Base-by-base conservation (phyloP, 805 yeast species). In the Schwanniomyces yamadae region DNA sequence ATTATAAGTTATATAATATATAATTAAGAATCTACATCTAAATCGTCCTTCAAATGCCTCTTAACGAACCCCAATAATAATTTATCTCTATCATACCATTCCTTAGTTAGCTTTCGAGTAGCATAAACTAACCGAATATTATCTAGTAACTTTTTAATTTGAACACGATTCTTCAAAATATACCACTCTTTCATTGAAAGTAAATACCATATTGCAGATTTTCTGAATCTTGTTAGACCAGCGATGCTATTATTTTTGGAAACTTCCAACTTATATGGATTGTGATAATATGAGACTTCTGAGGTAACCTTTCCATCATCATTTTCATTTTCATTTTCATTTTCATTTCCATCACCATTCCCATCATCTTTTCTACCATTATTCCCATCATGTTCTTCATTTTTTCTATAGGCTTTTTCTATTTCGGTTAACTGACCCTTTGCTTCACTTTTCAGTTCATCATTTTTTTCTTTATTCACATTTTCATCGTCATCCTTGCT, bases 141-240 rank as follows among this genome's bases (percentile, higher is more conserved):
- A 6, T 45, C 31, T 36, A 65, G 31, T 37, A 67, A 45, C 6
- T 40, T 25, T 28, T 42, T 40, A 6, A 61, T 50, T 39, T 65
- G 69, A 4, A 43, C 33, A 21, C 41, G 25, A 34, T 61, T 55
- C 14, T 58, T 52, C 13, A 66, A 44, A 11, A 42, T 40, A 10
- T 57, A 38, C 84, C 95, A 80, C 52, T 84, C 85, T 37, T 75
- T 75, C 5, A 88, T 82, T 0, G 96, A 81, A 18, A 89, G 54
- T 18, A 89, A 54, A 45, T 74, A 72, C 87, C 95, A 89, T 19
- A 90, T 68, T 0, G 86, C 77, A 1, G 89, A 78, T 53, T 88
- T 88, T 36, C 97, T 71, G 34, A 60, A 60, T 39, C 95, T 66
- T 2, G 84, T 76, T 14, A 77, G 55, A 0, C 91, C 71, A 16